Conservation (phyloP, 164 flowering plant genomes). For the Euptelea pleiosperma region DNA sequence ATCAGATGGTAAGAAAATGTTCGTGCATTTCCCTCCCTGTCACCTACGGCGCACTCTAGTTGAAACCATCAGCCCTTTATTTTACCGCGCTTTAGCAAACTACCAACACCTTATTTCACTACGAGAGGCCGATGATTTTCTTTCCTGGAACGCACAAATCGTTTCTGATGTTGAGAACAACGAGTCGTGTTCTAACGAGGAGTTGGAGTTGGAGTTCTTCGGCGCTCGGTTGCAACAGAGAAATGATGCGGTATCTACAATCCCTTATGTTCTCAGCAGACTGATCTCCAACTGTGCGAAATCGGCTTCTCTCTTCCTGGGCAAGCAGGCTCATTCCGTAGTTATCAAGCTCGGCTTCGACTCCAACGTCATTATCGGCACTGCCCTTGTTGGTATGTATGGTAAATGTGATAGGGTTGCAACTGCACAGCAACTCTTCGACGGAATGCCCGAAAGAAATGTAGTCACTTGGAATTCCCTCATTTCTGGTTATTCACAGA, state of each 20-base stretch:
- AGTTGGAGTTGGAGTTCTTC: not conserved
- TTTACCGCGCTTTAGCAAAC: not conserved
- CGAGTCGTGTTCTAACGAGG: too few species aligned
- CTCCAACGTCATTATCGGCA: conserved; percentile 29
- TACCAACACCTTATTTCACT: not conserved
- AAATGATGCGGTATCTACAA: conserved; percentile 4
- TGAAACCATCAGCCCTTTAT: not conserved
- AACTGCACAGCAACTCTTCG: conserved; percentile 30
- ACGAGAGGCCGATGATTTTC: not conserved
- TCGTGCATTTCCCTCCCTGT: not conserved
- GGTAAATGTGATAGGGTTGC: conserved; percentile 27
- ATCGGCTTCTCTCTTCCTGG: conserved; percentile 17
- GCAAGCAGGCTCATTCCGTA: conserved; percentile 31
- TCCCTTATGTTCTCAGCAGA: conserved; percentile 22
- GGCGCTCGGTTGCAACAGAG: not conserved
- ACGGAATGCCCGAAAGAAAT: conserved; percentile 40
- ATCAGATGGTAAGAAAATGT: not conserved
- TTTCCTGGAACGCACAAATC: not conserved
- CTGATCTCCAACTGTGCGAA: conserved; percentile 33
- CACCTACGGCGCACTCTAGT: not conserved
- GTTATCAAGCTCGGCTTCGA: conserved; percentile 34
- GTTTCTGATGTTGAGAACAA: not conserved
- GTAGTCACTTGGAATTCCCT: conserved; percentile 43
- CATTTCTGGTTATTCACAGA: conserved; percentile 31
- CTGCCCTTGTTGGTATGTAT: conserved; percentile 40